These are phyloP conservation scores for Bruguiera gymnorhiza DNA, from an alignment of 345 rosid genomes.

Conservation along the genomic window DNA sequence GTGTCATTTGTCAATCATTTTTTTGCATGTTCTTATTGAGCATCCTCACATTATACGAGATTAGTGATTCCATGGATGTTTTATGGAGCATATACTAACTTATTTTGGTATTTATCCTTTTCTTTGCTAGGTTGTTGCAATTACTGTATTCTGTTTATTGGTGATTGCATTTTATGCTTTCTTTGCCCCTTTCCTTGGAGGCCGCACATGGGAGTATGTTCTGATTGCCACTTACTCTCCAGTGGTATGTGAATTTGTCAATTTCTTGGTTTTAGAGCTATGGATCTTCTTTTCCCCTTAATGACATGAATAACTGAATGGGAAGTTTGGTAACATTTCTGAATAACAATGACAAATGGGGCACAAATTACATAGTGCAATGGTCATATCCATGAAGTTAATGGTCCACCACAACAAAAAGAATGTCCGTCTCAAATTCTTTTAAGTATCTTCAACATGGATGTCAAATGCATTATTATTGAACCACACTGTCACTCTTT, in stretches of 20 bases:
- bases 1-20: conserved; percentile 6
- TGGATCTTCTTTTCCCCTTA: neutral
- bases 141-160: conserved; percentile 89
- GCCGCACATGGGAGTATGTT: conserved; percentile 78
- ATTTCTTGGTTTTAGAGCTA: neutral
- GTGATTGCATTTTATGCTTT: conserved; percentile 92
- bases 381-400: neutral
- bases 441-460: no score
- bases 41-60: neutral
- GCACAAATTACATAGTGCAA: neutral
- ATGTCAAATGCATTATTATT: no score
- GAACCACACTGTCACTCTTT: no score
- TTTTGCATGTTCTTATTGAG: neutral
- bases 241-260: conserved; percentile 58
- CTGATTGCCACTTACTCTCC: conserved; percentile 72
- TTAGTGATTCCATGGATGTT: neutral
- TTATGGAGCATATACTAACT: neutral
- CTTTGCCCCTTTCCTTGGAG: conserved; percentile 93
- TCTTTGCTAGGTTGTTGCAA: conserved; percentile 78
- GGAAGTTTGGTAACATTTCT: neutral
- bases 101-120: conserved; percentile 13
- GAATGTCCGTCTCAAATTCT: no score
- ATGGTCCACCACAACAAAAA: neutral
- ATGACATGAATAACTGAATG: neutral
- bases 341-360: neutral